Evolutionary conservation across 2,329 filamentous ascomycete genomes (phyloP).

Genomic region (Talaromyces sp.): DNA sequence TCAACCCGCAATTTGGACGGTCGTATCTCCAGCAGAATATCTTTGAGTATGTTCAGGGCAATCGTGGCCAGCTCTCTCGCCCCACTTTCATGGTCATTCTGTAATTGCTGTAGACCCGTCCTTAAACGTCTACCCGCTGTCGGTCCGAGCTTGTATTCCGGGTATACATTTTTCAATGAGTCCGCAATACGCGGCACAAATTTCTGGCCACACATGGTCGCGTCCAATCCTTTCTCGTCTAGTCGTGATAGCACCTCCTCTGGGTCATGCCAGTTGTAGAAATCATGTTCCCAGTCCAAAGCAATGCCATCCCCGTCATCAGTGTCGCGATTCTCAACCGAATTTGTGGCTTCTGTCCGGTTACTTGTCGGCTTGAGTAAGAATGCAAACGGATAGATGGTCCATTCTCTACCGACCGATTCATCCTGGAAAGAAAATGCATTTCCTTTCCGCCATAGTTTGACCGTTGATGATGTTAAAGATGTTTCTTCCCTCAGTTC

Average conservation of each 20-base stretch:
- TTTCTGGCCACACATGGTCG: conserved; percentile 35
- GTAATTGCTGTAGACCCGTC: conserved; percentile 51
- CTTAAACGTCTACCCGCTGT: conserved; percentile 49
- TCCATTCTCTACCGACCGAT: conserved; percentile 58
- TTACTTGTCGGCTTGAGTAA: conserved; percentile 38
- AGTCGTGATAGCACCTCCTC: conserved; percentile 40
- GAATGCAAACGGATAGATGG: conserved; percentile 62
- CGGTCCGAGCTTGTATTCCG: conserved; percentile 53
- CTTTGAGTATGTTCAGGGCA: conserved; percentile 52
- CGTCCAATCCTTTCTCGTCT: conserved; percentile 37
- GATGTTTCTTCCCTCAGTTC: conserved; percentile 64
- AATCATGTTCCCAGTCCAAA: conserved; percentile 63
- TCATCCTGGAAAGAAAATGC: conserved; percentile 58
- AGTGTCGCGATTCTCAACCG: conserved; percentile 29
- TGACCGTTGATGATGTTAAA: conserved; percentile 49
- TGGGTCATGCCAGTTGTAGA: conserved; percentile 59
- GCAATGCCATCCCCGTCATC: conserved; percentile 51
- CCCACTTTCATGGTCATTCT: conserved; percentile 58
- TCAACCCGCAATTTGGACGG: conserved; percentile 8
- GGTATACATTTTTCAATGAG: conserved; percentile 60
- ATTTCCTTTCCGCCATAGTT: conserved; percentile 58
- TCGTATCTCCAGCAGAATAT: conserved; percentile 40
- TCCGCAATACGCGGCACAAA: conserved; percentile 60
- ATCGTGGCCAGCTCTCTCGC: conserved; percentile 58
- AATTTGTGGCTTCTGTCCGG: conserved; percentile 9